These are phyloP conservation scores for Lentinula sp. DNA, from an alignment of 768 basidiomycete genomes.

Conservation along the genomic window DNA sequence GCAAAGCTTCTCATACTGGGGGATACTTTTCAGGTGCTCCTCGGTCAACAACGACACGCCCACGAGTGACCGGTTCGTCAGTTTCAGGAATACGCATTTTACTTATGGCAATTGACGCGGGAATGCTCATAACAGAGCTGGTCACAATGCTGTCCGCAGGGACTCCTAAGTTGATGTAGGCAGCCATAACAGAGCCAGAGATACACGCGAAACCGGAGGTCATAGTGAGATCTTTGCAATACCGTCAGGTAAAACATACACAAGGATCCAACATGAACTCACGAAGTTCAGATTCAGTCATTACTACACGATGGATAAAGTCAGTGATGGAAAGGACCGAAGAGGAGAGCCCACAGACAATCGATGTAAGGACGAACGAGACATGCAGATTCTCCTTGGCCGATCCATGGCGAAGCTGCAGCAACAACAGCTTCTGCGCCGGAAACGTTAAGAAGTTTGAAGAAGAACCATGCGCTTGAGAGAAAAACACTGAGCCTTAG, in stretches of 20 bases:
- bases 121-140: conserved; percentile 92
- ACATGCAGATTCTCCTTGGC: conserved; percentile 47
- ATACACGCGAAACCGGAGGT: conserved; percentile 93
- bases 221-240: conserved; percentile 60
- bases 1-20: conserved; percentile 33
- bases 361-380: conserved; percentile 10
- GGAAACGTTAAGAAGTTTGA: conserved; percentile 87
- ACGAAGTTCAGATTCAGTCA: conserved; percentile 85
- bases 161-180: conserved; percentile 76
- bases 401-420: conserved; percentile 90
- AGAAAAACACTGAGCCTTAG: not conserved
- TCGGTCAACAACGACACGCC: conserved; percentile 73
- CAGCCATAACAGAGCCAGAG: conserved; percentile 82
- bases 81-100: conserved; percentile 82
- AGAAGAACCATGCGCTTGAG: conserved; percentile 84
- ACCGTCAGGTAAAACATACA: not conserved
- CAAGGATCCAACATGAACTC: conserved; percentile 10
- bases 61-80: conserved; percentile 83
- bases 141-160: conserved; percentile 78
- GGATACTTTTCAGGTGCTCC: conserved; percentile 38
- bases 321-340: not conserved
- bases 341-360: not conserved
- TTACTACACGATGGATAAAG: conserved; percentile 28
- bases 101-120: conserved; percentile 88
- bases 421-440: conserved; percentile 94